Percentiles rank a stretch among this genome's conserved stretches.
These are phyloP conservation scores for Chaetomium tenue DNA, from an alignment of 495 filamentous ascomycete genomes.

Conservation along the genomic window DNA sequence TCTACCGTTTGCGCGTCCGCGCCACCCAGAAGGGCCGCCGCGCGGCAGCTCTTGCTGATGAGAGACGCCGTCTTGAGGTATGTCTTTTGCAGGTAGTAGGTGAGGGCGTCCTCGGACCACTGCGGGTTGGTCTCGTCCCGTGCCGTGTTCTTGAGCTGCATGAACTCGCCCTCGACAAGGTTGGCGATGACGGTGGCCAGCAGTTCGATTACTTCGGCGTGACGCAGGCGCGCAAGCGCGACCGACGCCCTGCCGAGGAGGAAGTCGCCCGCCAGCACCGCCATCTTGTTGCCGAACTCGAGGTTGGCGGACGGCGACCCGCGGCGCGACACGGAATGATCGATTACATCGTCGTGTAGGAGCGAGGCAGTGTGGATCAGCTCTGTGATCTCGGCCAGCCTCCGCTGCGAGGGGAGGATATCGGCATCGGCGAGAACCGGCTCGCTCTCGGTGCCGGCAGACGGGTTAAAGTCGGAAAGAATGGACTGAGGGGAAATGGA, in stretches of 20 bases:
- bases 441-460: slow-evolving; percentile 52
- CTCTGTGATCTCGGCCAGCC: slow-evolving; percentile 94
- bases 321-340: slow-evolving; percentile 79
- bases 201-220: slow-evolving; percentile 92
- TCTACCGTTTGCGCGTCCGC: slow-evolving; percentile 77
- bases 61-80: slow-evolving; percentile 95
- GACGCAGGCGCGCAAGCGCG: slow-evolving; percentile 81
- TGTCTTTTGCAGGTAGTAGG: slow-evolving; percentile 98
- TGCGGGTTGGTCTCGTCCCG: slow-evolving; percentile 75
- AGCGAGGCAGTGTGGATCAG: slow-evolving; percentile 95
- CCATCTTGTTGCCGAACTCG: slow-evolving; percentile 98
- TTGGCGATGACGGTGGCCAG: slow-evolving; percentile 96
- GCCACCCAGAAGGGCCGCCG: slow-evolving; percentile 80
- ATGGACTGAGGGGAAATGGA: slow-evolving; percentile 73
- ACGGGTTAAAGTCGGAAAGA: slow-evolving; percentile 81
- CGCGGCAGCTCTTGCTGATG: slow-evolving; percentile 93
- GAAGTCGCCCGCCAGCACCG: slow-evolving; percentile 93
- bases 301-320: slow-evolving; percentile 84
- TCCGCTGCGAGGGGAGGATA: slow-evolving; percentile 87
- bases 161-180: slow-evolving; percentile 96
- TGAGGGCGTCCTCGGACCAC: slow-evolving; percentile 81
- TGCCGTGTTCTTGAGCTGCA: slow-evolving; percentile 96
- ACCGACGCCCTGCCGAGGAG: slow-evolving; percentile 90
- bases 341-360: slow-evolving; percentile 97
- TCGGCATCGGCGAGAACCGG: slow-evolving; percentile 57